A percentile compares a stretch with the other conserved stretches of the same genome.
These are phyloP conservation scores for Saccharomycopsis fermentans DNA, from an alignment of 805 yeast genomes.

Conservation along the genomic window DNA sequence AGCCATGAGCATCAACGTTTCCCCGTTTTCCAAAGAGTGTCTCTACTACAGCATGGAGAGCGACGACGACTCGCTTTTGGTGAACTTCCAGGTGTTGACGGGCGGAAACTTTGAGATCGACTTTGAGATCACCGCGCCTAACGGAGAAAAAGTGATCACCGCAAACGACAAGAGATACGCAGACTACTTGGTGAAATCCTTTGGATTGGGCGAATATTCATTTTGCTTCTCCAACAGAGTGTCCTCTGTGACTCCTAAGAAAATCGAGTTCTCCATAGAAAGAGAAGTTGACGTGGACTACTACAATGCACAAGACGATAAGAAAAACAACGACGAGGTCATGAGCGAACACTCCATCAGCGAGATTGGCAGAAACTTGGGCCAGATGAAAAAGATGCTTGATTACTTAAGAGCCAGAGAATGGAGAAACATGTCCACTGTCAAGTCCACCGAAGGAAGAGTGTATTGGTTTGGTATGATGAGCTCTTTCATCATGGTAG, in stretches of 20 bases:
- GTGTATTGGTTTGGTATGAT: slow-evolving; percentile 65
- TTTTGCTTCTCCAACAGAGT: slow-evolving; percentile 58
- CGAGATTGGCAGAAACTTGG: slow-evolving; percentile 49
- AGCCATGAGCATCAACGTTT: slow-evolving; percentile 28
- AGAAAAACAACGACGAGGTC: slow-evolving; percentile 38
- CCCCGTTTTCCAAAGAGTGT: slow-evolving; percentile 37
- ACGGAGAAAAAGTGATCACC: slow-evolving; percentile 35
- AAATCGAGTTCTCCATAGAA: slow-evolving; percentile 51
- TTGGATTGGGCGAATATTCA: slow-evolving; percentile 50
- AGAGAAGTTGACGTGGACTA: slow-evolving; percentile 33
- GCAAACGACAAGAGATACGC: slow-evolving; percentile 56
- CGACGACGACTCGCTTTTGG: slow-evolving; percentile 27
- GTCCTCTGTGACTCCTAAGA: slow-evolving; percentile 52
- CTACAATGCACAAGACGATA: slow-evolving; percentile 24
- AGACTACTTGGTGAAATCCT: slow-evolving; percentile 49
- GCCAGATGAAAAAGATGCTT: slow-evolving; percentile 49
- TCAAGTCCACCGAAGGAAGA: slow-evolving; percentile 66
- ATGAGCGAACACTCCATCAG: slow-evolving; percentile 44
- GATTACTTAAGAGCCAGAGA: slow-evolving; percentile 92
- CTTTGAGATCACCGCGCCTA: slow-evolving; percentile 48
- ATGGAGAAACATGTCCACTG: slow-evolving; percentile 92
- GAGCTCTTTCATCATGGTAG: slow-evolving; percentile 65
- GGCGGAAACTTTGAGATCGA: slow-evolving; percentile 65
- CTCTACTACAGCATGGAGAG: slow-evolving; percentile 28
- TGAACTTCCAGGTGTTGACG: slow-evolving; percentile 35